These are phyloP conservation scores for Aspergillus sclerotialis DNA, from an alignment of 2,329 filamentous ascomycete species.

Conservation along the genomic window DNA sequence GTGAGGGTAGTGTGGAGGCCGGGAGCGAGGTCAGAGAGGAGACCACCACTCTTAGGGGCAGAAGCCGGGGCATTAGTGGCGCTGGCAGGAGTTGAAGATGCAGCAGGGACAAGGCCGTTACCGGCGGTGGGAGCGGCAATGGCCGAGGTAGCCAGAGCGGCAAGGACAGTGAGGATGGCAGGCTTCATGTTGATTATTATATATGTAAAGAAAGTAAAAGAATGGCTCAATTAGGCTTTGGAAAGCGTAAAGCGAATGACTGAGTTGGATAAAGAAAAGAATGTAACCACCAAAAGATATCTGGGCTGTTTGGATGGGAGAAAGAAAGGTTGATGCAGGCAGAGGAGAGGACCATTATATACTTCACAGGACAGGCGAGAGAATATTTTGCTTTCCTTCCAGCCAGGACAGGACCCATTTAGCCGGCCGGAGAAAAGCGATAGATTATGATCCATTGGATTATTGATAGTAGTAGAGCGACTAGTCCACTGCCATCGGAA, in stretches of 20 bases:
- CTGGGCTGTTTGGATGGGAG: neutral
- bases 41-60: slow-evolving; percentile 17
- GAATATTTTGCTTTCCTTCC: too few relatives aligned
- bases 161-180: slow-evolving; percentile 15
- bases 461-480: too few relatives aligned
- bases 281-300: neutral
- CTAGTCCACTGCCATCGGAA: too few relatives aligned
- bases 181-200: slow-evolving; percentile 18
- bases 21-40: slow-evolving; percentile 24
- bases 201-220: neutral
- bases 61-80: too few relatives aligned
- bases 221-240: neutral
- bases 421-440: neutral
- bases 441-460: neutral
- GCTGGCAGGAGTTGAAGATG: slow-evolving; percentile 4
- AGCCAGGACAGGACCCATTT: too few relatives aligned
- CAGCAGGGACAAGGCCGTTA: slow-evolving; percentile 3
- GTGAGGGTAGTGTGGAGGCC: slow-evolving; percentile 23
- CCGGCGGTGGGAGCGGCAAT: slow-evolving; percentile 13
- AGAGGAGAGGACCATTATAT: neutral
- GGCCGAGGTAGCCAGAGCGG: slow-evolving; percentile 16
- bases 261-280: neutral
- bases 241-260: neutral
- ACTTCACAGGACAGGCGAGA: neutral
- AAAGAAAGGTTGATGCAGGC: neutral